phyloP scores from a whole-genome alignment of 1,139 yeast genomes.

The Candida sp. region DNA sequence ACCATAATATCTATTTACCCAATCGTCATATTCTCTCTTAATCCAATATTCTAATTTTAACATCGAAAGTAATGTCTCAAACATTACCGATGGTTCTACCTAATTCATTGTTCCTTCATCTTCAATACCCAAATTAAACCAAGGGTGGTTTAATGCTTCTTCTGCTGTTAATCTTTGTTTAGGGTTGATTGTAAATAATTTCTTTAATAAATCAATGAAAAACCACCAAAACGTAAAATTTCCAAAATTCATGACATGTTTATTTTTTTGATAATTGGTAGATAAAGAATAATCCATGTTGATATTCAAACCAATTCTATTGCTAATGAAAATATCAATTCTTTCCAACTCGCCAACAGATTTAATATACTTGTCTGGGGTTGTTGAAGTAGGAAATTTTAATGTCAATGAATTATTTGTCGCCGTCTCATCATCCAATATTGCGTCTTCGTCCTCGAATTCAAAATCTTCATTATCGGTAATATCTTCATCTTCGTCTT shows the following conservation, averaged over 20 bases:
- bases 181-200: conserved; percentile 64
- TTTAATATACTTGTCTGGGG: conserved; percentile 46
- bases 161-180: conserved; percentile 59
- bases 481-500: conserved; percentile 8
- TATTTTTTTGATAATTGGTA: conserved; percentile 39
- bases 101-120: conserved; percentile 63
- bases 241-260: conserved; percentile 38
- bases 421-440: conserved; percentile 28
- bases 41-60: not conserved
- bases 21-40: not conserved
- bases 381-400: conserved; percentile 31
- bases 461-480: conserved; percentile 16
- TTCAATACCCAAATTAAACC: conserved; percentile 73
- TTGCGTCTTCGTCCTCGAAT: conserved; percentile 19
- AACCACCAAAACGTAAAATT: conserved; percentile 76
- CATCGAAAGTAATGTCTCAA: not conserved
- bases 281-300: conserved; percentile 39
- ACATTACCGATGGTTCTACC: conserved; percentile 1
- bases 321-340: conserved; percentile 46
- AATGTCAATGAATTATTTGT: conserved; percentile 23
- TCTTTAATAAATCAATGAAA: conserved; percentile 63
- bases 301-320: conserved; percentile 37
- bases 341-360: conserved; percentile 52
- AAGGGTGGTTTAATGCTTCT: conserved; percentile 71
- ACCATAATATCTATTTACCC: not conserved